Base-by-base conservation (phyloP, 2,329 filamentous ascomycete species). In the Claviceps spartinae region DNA sequence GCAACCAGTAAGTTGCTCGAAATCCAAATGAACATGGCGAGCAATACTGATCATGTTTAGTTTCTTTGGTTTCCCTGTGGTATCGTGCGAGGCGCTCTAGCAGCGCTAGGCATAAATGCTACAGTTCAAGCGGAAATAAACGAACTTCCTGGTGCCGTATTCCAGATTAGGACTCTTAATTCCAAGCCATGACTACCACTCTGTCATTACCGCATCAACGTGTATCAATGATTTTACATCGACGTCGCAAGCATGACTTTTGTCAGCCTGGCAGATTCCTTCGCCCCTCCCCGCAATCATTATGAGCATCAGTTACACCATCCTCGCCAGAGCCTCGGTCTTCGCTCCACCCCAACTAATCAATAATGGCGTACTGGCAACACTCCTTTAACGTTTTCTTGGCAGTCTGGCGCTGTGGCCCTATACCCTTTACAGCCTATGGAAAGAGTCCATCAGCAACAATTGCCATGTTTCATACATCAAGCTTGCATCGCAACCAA, bases 11-110 rank as follows among this genome's bases (percentile, higher is more conserved):
- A 60, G 82, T 71, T 5, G 1, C 50, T 51, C 45, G 30, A 54
- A 52, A 52, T 52, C n/a, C 14, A 41, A 9, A 37, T 45, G 18
- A 8, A 18, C 41, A 8, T 36, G n/a, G n/a, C 11, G 16, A 36
- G 26, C 40, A 14, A 48, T 18, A 26, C 24, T 30, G 11, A 54
- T 20, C 6, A 26, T 11, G n/a, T 40, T 18, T 54, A 94, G 85
- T 96, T 94, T 66, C 75, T 98, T 14, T 96, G 88, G 79, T 96
- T 97, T 63, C 93, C 93, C 7, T 95, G 90, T 60, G 93, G 93
- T 47, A 78, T 98, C 48, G 87, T 98, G 55, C 79, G 91, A 53
- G 93, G 93, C 34, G 89, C 88, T n/a, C 72, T 98, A 48, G 85
- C 89, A n/a, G 89, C 85, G 49, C 74, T 98, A 72, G 93, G 91